A percentile compares a stretch with the other conserved stretches of the same genome.
Evolutionary conservation across 129 eudicot species (phyloP).

Genomic region (Ambrosia artemisiifolia): DNA sequence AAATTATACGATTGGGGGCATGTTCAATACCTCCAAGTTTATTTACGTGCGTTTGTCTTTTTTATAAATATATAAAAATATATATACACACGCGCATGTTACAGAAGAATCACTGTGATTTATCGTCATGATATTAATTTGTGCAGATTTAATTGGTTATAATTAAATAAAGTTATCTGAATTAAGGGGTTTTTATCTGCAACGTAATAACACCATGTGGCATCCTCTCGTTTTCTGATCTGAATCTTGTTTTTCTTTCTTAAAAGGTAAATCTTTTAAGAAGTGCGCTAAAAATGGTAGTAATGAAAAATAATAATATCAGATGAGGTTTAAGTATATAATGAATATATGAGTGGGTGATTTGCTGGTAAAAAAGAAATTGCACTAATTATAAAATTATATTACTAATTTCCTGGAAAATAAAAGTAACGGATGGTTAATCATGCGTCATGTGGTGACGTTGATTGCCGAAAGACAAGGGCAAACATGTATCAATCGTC

Average conservation of each 20-base stretch:
- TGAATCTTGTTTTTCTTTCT: not conserved
- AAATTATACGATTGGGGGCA: constrained; percentile 5
- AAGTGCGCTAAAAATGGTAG: not conserved
- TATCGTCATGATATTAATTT: not conserved
- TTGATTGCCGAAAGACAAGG: no score
- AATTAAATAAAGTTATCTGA: constrained; percentile 19
- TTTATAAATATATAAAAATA: not conserved
- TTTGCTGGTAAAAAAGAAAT: no score
- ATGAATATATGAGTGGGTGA: no score
- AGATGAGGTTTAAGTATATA: not conserved
- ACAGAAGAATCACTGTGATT: constrained; percentile 21
- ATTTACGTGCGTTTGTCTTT: constrained; percentile 31
- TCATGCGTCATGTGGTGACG: no score
- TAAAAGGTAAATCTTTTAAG: not conserved
- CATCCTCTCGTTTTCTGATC: constrained; percentile 18
- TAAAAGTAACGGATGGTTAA: no score
- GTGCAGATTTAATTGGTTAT: not conserved
- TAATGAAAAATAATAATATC: not conserved
- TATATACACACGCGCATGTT: constrained; percentile 15
- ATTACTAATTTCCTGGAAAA: no score
- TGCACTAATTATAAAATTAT: no score
- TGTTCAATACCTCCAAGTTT: constrained; percentile 18
- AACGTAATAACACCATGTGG: constrained; percentile 21
- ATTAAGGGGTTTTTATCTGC: constrained; percentile 11
- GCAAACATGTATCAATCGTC: no score